phyloP scores from a whole-genome alignment of 2,329 filamentous ascomycete species.

The Amauroascus niger region DNA sequence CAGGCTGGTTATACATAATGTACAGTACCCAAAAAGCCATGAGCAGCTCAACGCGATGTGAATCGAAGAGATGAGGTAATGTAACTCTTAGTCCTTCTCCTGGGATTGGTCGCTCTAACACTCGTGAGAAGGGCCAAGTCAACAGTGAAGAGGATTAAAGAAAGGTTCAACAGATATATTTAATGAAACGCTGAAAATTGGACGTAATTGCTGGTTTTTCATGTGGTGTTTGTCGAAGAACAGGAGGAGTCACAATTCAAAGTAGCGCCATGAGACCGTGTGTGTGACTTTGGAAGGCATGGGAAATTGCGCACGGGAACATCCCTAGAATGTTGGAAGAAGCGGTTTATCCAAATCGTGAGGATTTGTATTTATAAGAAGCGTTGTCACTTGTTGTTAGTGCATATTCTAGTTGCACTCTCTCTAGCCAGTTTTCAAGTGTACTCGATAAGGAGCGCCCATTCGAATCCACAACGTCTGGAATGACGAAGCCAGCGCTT shows the following conservation, averaged over 20 bases:
- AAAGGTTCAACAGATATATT: too few species aligned
- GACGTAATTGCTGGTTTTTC: too few species aligned
- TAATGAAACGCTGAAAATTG: too few species aligned
- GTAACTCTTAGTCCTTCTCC: neutral
- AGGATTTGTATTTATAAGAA: neutral
- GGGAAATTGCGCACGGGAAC: neutral
- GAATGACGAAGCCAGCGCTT: neutral
- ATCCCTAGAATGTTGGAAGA: neutral
- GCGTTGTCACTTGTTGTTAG: neutral
- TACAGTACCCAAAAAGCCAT: neutral
- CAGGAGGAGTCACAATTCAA: too few species aligned
- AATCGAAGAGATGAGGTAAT: neutral
- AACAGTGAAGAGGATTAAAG: neutral
- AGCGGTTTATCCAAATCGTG: neutral
- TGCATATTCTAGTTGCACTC: constrained; percentile 12
- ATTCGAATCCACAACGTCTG: constrained; percentile 2
- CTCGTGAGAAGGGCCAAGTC: neutral
- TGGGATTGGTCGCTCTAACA: neutral
- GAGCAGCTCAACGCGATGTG: neutral
- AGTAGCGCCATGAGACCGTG: too few species aligned
- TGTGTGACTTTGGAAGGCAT: too few species aligned
- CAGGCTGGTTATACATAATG: neutral
- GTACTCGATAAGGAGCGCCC: neutral
- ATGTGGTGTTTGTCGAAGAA: too few species aligned
- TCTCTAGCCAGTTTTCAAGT: constrained; percentile 11